Conservation (phyloP, 345 rosid species). For the Triadica sebifera region DNA sequence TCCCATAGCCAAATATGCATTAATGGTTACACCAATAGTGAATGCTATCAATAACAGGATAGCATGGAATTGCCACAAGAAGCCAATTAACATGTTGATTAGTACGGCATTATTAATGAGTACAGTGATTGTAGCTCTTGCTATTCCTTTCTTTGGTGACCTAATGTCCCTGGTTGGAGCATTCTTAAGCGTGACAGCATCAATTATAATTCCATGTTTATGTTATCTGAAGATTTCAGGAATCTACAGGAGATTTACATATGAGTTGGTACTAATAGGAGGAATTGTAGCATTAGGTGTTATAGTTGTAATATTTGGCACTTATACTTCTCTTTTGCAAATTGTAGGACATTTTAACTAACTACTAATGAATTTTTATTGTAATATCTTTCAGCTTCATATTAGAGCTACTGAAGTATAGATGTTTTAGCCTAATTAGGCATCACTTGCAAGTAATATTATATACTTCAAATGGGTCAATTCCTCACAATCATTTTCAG, state of each 20-base stretch:
- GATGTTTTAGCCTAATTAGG: too few species aligned
- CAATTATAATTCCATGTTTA: conserved; percentile 18
- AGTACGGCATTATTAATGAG: conserved; percentile 16
- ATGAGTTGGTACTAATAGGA: background rate
- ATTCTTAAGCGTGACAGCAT: conserved; percentile 22
- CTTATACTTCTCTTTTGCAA: conserved; percentile 19
- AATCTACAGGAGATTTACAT: conserved; percentile 12
- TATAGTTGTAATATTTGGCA: conserved; percentile 11
- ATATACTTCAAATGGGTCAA: too few species aligned
- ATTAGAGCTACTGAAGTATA: too few species aligned
- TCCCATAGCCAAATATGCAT: conserved; percentile 29
- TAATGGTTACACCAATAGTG: conserved; percentile 26
- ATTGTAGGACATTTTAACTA: conserved; percentile 9
- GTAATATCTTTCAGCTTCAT: too few species aligned
- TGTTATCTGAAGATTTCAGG: conserved; percentile 27
- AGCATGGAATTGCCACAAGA: conserved; percentile 12
- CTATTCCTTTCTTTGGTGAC: conserved; percentile 21
- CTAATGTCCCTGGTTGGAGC: conserved; percentile 31
- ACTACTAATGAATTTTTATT: background rate
- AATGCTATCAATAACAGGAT: conserved; percentile 16
- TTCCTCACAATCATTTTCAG: too few species aligned
- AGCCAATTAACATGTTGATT: conserved; percentile 5
- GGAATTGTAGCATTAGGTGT: conserved; percentile 13
- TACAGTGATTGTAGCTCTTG: conserved; percentile 20
- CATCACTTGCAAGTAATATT: too few species aligned